Conservation (phyloP, 2,329 filamentous ascomycete species). For the Ceratocystis destructans region DNA sequence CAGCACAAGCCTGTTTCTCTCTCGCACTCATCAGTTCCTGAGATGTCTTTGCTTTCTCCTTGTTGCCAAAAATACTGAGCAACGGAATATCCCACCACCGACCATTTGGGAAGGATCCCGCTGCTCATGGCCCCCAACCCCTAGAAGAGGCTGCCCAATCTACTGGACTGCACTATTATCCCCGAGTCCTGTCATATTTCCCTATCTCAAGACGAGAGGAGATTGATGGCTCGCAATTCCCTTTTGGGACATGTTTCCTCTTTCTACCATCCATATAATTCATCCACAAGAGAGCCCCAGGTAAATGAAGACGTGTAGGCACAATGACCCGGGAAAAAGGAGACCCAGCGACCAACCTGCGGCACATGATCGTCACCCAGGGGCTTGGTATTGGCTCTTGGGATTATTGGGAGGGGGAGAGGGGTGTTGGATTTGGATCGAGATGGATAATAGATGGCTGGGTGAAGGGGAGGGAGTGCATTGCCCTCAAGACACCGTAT, state of each 20-base stretch:
- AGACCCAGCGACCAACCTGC: neutral
- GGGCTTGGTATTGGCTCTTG: neutral
- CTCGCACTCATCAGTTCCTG: no score
- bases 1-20: no score
- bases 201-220: neutral
- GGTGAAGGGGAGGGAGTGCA: neutral
- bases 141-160: neutral
- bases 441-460: neutral
- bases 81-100: neutral
- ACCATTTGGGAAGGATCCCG: conserved; percentile 5
- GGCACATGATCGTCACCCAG: conserved; percentile 3
- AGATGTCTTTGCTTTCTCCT: no score
- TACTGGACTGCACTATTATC: no score
- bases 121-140: neutral
- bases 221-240: neutral
- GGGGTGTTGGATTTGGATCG: neutral
- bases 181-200: no score
- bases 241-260: neutral
- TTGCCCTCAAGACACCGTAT: no score
- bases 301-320: neutral
- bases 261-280: neutral
- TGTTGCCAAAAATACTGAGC: neutral
- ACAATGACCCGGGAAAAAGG: neutral
- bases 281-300: neutral
- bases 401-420: neutral